Evolutionary conservation across 441 rosid genomes (phyloP).

Genomic region (Arabidopsis hybrid): DNA sequence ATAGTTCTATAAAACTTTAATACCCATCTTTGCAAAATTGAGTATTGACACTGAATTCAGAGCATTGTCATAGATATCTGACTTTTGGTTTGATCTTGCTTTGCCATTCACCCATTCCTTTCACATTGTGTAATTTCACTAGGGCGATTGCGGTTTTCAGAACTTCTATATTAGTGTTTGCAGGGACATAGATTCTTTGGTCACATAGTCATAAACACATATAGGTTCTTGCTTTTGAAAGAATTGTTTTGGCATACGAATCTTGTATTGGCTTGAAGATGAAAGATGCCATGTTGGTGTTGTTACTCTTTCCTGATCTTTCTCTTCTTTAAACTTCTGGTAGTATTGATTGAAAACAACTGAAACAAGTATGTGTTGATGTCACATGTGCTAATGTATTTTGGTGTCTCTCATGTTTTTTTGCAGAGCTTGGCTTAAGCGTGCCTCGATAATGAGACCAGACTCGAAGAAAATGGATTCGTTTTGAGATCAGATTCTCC

Average conservation of each 20-base stretch:
- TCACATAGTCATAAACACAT: background rate
- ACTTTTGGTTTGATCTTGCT: conserved; percentile 9
- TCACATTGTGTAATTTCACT: background rate
- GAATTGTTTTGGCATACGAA: background rate
- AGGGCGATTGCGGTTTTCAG: background rate
- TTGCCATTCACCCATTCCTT: background rate
- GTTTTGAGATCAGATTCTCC: conserved; percentile 16
- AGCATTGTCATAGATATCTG: background rate
- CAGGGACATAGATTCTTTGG: background rate
- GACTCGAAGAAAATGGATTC: conserved; percentile 40
- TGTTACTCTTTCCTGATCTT: background rate
- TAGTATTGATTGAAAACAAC: background rate
- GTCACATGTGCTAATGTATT: conserved; percentile 13
- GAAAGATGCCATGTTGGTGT: conserved; percentile 2
- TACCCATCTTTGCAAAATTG: background rate
- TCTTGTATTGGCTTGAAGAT: conserved; percentile 10
- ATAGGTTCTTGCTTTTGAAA: conserved; percentile 6
- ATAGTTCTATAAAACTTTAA: background rate
- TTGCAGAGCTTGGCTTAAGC: conserved; percentile 62
- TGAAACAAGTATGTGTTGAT: conserved; percentile 12
- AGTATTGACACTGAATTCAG: background rate
- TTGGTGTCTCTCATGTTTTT: conserved; percentile 13
- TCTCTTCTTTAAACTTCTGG: conserved; percentile 8
- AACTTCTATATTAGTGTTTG: background rate
- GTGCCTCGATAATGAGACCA: conserved; percentile 69